These are phyloP conservation scores for Phytophthora tentaculata DNA, from an alignment of 352 stramenopile species.

Conservation along the genomic window DNA sequence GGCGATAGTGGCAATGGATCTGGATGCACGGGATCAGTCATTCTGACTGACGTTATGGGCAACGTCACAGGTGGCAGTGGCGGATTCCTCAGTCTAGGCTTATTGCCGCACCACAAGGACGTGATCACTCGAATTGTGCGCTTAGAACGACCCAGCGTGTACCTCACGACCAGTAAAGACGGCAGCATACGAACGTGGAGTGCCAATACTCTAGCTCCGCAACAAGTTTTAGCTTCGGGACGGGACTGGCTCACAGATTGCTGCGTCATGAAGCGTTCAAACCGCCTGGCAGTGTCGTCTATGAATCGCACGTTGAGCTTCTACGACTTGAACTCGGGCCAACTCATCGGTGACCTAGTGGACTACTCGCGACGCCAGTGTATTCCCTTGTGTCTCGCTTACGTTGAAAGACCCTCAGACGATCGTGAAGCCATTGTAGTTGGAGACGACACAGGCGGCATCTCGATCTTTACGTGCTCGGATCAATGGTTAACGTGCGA, in stretches of 20 bases:
- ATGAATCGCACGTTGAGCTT: conserved; percentile 82
- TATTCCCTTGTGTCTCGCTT: conserved; percentile 82
- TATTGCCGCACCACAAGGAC: conserved; percentile 70
- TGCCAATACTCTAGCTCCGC: conserved; percentile 64
- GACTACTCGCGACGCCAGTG: conserved; percentile 82
- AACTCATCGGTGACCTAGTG: conserved; percentile 74
- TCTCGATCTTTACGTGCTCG: conserved; percentile 77
- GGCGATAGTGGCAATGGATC: conserved; percentile 29
- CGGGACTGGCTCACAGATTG: conserved; percentile 85
- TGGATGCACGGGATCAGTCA: conserved; percentile 10
- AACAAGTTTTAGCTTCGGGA: conserved; percentile 65
- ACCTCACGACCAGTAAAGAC: conserved; percentile 80
- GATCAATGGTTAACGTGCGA: conserved; percentile 75
- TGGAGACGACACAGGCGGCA: conserved; percentile 76
- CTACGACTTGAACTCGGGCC: conserved; percentile 74
- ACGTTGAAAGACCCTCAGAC: conserved; percentile 78
- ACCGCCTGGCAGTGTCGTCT: conserved; percentile 78
- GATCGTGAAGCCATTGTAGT: conserved; percentile 78
- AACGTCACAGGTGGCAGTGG: conserved; percentile 33
- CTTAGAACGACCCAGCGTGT: conserved; percentile 71
- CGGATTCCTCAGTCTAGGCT: conserved; percentile 26
- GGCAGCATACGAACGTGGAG: conserved; percentile 81
- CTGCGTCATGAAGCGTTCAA: conserved; percentile 82
- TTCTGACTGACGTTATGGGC: conserved; percentile 30
- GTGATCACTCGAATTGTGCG: conserved; percentile 73